Conservation (phyloP, 2,329 filamentous ascomycete genomes). For the Botrytis byssoidea region DNA sequence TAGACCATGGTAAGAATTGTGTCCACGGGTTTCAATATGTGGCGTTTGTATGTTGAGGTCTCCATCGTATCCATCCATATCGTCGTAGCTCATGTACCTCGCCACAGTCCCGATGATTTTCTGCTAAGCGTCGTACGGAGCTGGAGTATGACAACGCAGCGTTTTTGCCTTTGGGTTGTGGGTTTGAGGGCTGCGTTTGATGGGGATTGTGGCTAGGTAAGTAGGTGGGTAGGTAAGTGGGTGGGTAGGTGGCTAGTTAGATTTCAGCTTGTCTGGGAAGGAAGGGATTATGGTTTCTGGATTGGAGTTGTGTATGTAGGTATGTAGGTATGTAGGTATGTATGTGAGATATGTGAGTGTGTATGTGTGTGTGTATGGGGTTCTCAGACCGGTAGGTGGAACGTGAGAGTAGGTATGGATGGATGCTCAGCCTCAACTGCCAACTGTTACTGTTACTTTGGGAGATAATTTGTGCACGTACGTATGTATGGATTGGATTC, state of each 20-base stretch:
- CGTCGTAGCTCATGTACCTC: constrained; percentile 26
- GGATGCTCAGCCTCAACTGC: constrained; percentile 2
- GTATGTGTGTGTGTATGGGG: neutral
- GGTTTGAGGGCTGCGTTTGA: neutral
- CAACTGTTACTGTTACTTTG: constrained; percentile 4
- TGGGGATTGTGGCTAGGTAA: neutral
- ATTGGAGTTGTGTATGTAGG: neutral
- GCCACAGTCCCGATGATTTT: constrained; percentile 28
- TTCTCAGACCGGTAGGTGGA: constrained; percentile 7
- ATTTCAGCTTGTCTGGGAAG: constrained; percentile 36
- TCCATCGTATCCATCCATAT: neutral
- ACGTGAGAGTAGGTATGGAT: neutral
- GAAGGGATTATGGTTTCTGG: neutral
- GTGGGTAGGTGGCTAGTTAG: neutral
- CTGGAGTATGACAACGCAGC: constrained; percentile 29
- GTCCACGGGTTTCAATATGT: neutral
- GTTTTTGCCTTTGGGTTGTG: neutral
- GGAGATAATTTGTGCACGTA: neutral
- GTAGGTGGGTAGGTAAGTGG: neutral
- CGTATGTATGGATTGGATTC: neutral
- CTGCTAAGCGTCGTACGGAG: too few species aligned
- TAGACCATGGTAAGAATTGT: neutral
- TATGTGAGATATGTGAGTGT: too few species aligned
- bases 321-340: neutral
- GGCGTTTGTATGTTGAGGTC: neutral